phyloP scores from a whole-genome alignment of 495 filamentous ascomycete genomes.

The Halenospora varia region DNA sequence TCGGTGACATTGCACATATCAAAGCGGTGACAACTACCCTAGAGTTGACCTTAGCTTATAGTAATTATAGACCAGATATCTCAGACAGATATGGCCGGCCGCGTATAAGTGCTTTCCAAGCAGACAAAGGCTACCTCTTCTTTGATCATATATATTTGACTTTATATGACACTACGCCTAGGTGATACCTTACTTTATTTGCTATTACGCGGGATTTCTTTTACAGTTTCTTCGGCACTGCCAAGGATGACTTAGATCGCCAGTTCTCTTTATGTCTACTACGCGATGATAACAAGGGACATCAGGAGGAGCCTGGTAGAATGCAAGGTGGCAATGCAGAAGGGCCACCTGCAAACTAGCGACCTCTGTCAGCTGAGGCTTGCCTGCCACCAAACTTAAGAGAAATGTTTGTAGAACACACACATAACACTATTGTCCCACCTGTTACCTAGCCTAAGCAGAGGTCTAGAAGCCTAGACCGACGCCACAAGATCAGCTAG shows the following conservation, averaged over 20 bases:
- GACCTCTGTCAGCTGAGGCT: neutral
- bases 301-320: neutral
- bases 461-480: slow-evolving; percentile 5
- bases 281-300: neutral
- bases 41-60: neutral
- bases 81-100: slow-evolving; percentile 24
- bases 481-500: slow-evolving; percentile 1
- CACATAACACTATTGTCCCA: neutral
- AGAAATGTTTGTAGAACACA: slow-evolving; percentile 1
- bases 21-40: neutral
- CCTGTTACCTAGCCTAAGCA: neutral
- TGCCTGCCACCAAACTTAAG: neutral
- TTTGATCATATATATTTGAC: slow-evolving; percentile 23
- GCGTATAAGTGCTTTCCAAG: slow-evolving; percentile 8
- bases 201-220: neutral
- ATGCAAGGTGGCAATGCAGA: neutral
- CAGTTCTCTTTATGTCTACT: neutral
- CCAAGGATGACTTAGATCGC: neutral
- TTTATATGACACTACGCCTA: slow-evolving; percentile 4
- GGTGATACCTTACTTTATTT: neutral
- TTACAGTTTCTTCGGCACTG: neutral
- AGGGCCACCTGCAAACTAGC: neutral
- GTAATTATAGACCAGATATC: neutral
- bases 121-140: slow-evolving; percentile 23
- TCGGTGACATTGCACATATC: neutral